phyloP scores from a whole-genome alignment of 2,329 filamentous ascomycete genomes.

The Xylaria digitata region DNA sequence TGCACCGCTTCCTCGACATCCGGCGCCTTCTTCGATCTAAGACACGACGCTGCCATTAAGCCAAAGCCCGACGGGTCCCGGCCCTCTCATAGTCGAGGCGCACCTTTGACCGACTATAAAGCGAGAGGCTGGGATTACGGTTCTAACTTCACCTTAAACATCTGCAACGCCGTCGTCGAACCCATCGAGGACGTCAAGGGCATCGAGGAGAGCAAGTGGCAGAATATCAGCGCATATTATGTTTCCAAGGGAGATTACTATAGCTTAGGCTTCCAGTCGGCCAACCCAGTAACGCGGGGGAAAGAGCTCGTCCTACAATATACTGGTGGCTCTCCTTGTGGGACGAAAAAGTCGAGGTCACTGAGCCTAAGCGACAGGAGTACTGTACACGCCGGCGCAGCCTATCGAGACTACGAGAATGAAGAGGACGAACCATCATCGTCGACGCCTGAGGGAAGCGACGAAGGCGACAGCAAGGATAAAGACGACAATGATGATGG shows the following conservation, averaged over 20 bases:
- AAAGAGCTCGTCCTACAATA: slow-evolving; percentile 83
- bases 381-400: slow-evolving; percentile 53
- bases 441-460: slow-evolving; percentile 29
- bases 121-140: slow-evolving; percentile 81
- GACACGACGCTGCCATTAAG: slow-evolving; percentile 63
- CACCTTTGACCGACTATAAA: slow-evolving; percentile 65
- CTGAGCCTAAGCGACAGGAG: slow-evolving; percentile 47
- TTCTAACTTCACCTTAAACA: slow-evolving; percentile 85
- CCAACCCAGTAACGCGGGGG: slow-evolving; percentile 68
- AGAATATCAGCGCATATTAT: slow-evolving; percentile 85
- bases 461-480: slow-evolving; percentile 1
- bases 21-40: slow-evolving; percentile 69
- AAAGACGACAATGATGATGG: slow-evolving; percentile 29
- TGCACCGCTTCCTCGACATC: slow-evolving; percentile 68
- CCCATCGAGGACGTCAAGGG: slow-evolving; percentile 71
- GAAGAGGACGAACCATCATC: slow-evolving; percentile 47
- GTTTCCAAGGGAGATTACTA: slow-evolving; percentile 72
- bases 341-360: slow-evolving; percentile 54
- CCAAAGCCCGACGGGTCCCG: slow-evolving; percentile 57
- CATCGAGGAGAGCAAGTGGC: slow-evolving; percentile 70
- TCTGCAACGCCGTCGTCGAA: slow-evolving; percentile 81
- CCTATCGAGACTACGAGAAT: slow-evolving; percentile 48
- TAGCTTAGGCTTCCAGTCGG: slow-evolving; percentile 77
- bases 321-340: slow-evolving; percentile 80
- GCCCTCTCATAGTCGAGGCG: slow-evolving; percentile 53